Evolutionary conservation across 352 stramenopile species (phyloP).

Genomic region (Albugo laibachii): DNA sequence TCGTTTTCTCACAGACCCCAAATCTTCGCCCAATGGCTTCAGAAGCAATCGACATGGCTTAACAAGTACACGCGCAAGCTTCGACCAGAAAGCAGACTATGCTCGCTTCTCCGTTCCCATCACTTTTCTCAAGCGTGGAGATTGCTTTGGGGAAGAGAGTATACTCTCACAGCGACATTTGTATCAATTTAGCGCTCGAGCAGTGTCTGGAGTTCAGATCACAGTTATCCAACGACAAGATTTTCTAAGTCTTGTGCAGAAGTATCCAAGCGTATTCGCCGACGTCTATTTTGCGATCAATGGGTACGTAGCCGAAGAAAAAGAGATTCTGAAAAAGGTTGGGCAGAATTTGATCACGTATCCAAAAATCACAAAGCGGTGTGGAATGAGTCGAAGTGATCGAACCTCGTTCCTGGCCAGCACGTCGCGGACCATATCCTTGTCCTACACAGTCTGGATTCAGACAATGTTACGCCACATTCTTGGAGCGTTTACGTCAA

Average conservation of each 20-base stretch:
- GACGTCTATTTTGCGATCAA: neutral
- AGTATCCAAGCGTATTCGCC: neutral
- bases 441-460: neutral
- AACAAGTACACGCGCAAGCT: neutral
- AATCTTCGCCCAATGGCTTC: neutral
- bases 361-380: neutral
- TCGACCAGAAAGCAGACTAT: neutral
- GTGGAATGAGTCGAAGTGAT: neutral
- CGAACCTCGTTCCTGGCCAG: neutral
- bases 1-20: neutral
- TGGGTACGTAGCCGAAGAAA: neutral
- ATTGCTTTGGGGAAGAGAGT: constrained; percentile 1
- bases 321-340: neutral
- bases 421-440: neutral
- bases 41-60: neutral
- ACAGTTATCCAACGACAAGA: neutral
- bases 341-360: neutral
- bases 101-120: constrained; percentile 15
- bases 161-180: neutral
- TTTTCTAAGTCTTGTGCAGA: neutral
- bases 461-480: neutral
- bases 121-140: constrained; percentile 16
- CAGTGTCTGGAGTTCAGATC: neutral
- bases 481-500: neutral
- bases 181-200: neutral